Evolutionary conservation across 257 asterid species (phyloP), one percentile per base, ranked within the genome.

Genomic region (Dorcoceras hygrometricum): DNA sequence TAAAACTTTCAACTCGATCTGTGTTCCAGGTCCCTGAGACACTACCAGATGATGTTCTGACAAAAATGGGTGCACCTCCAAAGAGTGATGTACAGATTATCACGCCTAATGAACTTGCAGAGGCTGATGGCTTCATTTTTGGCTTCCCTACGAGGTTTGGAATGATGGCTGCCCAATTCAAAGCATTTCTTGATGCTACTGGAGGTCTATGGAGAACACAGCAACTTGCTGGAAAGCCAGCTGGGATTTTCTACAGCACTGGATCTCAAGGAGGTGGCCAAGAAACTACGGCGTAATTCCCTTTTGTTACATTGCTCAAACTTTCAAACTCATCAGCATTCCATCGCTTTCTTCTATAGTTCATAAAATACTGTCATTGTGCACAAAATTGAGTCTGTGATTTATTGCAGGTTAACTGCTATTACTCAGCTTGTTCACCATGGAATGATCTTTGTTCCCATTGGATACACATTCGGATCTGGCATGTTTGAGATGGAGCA

Each of bases 231-330:
- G 96, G 96, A 22, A 89, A 87, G 72, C 95, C 96, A 8, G 96
- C 96, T n/a, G 96, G 94, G 56, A 77, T 89, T 60, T 89, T 89
- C 83, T 87, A 77, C 74, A 82, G 95, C 87, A 87, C 96, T 28
- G 95, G 96, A 9, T 89, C 94, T 67, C 95, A 89, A 76, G 89
- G 95, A 8, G 93, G 95, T 5, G 96, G 95, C 9, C 96, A 89
- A 63, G 95, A 89, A 78, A 87, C 91, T 28, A 89, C 96, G 2
- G 81, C 96, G 89, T 89, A 76, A 69, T 76, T 72, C 36, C 48
- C 68, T 36, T 19, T 36, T 58, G 53, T 69, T 5, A 2, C 0
- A 8, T 16, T 46, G 54, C 22, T 48, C 26, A 29, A 28, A 57
- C 5, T 68, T 8, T 61, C 12, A 8, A 22, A 32, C 51, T 8